phyloP scores from a whole-genome alignment of 257 asterid species.

The Petunia secreta region DNA sequence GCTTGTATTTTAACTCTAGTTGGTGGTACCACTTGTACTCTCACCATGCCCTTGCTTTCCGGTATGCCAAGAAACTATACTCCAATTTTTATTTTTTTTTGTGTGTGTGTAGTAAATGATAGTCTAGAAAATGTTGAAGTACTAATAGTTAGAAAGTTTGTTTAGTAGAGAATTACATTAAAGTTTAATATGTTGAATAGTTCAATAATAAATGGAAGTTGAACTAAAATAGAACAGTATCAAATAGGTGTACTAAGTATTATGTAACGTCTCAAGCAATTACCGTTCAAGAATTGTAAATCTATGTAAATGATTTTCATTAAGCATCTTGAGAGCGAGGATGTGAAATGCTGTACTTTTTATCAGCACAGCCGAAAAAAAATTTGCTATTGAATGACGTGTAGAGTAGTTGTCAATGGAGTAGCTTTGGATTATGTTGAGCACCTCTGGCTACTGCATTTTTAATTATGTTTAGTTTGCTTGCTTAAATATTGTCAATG shows the following conservation, averaged over 20 bases:
- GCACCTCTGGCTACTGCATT: constrained; percentile 10
- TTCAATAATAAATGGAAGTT: background rate
- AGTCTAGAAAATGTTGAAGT: too few species aligned
- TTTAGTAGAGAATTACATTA: background rate
- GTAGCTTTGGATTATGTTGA: constrained; percentile 9
- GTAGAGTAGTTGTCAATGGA: constrained; percentile 13
- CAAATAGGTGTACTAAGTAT: background rate
- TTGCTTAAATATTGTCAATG: background rate
- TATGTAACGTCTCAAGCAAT: background rate
- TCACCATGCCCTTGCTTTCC: constrained; percentile 78
- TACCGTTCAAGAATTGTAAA: background rate
- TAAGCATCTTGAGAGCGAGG: background rate
- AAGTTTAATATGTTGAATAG: background rate
- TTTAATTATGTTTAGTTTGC: background rate
- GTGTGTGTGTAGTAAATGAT: too few species aligned
- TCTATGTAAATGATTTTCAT: background rate
- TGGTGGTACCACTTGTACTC: constrained; percentile 73
- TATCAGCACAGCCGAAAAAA: background rate
- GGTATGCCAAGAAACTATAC: constrained; percentile 41
- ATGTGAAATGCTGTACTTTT: background rate
- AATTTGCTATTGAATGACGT: background rate
- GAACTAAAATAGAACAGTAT: background rate
- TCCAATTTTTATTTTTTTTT: background rate
- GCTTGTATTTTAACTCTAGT: constrained; percentile 60
- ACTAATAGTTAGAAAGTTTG: too few species aligned